Percentiles rank a stretch among this genome's conserved stretches.
Evolutionary conservation across 805 yeast genomes (phyloP).

Genomic region (Hanseniaspora clermontiae): DNA sequence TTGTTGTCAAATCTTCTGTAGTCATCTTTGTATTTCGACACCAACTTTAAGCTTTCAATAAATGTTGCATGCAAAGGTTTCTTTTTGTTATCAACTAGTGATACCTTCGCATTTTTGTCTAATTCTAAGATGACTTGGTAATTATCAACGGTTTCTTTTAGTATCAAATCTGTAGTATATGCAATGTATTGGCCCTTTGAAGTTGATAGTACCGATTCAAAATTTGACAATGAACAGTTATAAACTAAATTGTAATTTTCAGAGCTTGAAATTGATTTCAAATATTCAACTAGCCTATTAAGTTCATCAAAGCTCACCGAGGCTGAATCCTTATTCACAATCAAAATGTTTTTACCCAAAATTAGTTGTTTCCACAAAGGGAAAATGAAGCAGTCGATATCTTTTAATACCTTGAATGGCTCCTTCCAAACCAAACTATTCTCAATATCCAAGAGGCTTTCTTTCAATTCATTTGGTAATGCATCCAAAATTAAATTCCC

Average conservation of each 20-base stretch:
- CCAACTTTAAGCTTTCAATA: slow-evolving; percentile 7
- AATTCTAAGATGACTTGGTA: slow-evolving; percentile 7
- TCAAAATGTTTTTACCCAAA: slow-evolving; percentile 22
- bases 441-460: not conserved
- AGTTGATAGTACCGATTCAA: not conserved
- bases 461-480: not conserved
- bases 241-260: not conserved
- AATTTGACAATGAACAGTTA: slow-evolving; percentile 1
- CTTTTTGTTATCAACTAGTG: not conserved
- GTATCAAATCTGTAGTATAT: slow-evolving; percentile 10
- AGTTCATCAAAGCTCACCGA: slow-evolving; percentile 23
- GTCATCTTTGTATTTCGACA: slow-evolving; percentile 1
- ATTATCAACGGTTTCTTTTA: not conserved
- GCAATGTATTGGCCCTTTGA: slow-evolving; percentile 2
- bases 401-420: slow-evolving; percentile 10
- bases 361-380: slow-evolving; percentile 27
- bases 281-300: slow-evolving; percentile 23
- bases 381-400: slow-evolving; percentile 26
- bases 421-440: not conserved
- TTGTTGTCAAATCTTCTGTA: slow-evolving; percentile 1
- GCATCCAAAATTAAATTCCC: not conserved
- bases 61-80: slow-evolving; percentile 6
- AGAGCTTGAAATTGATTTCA: slow-evolving; percentile 18
- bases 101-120: not conserved
- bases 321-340: slow-evolving; percentile 19